Percentiles rank a stretch among this genome's conserved stretches.
Conservation (phyloP, 345 rosid genomes). For the Rubroshorea leprosula region DNA sequence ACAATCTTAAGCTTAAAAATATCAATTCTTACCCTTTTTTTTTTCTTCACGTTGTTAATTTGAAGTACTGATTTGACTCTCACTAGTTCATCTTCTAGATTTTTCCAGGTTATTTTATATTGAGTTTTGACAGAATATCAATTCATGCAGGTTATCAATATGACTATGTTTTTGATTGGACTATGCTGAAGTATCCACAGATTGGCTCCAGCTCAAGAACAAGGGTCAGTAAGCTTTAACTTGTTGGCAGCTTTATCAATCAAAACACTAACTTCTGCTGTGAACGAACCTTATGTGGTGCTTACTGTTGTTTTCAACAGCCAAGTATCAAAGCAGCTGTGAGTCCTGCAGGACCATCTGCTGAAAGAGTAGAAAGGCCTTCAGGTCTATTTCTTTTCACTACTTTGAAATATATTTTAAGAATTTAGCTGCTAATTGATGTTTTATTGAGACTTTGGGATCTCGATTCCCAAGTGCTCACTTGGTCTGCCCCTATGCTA, state of each 20-base stretch:
- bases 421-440: conserved; percentile 7
- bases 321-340: conserved; percentile 49
- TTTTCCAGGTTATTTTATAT: background rate
- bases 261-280: background rate
- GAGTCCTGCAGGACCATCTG: conserved; percentile 58
- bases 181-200: conserved; percentile 81
- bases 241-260: conserved; percentile 2
- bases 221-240: conserved; percentile 41
- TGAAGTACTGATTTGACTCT: background rate
- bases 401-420: conserved; percentile 6
- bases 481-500: too few relatives aligned
- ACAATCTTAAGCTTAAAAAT: conserved; percentile 1
- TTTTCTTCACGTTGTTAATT: background rate
- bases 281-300: conserved; percentile 6
- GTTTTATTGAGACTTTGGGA: conserved; percentile 2
- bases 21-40: background rate
- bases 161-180: conserved; percentile 96
- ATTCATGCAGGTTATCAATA: conserved; percentile 70
- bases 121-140: conserved; percentile 8
- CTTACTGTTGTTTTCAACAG: conserved; percentile 26
- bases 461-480: too few relatives aligned
- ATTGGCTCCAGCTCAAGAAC: conserved; percentile 69
- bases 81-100: conserved; percentile 5
- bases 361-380: conserved; percentile 70
- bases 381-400: conserved; percentile 40